Percentiles rank a stretch among this genome's conserved stretches.
These are phyloP conservation scores for Neurospora intermedia DNA, from an alignment of 495 filamentous ascomycete genomes.

Conservation along the genomic window DNA sequence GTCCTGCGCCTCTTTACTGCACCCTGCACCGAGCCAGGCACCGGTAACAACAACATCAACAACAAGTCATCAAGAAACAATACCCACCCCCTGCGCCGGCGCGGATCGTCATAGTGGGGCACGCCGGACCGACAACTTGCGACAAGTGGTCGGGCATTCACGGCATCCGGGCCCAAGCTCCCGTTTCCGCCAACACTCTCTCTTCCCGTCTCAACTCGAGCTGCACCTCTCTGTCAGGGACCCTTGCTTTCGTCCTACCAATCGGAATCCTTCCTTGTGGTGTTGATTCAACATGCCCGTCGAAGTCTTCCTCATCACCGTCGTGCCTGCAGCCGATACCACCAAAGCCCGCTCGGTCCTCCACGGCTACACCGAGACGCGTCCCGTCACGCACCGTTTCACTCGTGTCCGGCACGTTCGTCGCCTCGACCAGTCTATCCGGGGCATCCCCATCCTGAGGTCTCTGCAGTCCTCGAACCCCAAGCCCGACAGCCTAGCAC, in stretches of 20 bases:
- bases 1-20: not conserved
- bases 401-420: slow-evolving; percentile 27
- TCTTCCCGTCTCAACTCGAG: not conserved
- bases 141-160: not conserved
- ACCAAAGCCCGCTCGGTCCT: slow-evolving; percentile 27
- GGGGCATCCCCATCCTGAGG: slow-evolving; percentile 17
- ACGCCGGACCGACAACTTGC: not conserved
- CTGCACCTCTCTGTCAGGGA: not conserved
- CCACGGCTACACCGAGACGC: slow-evolving; percentile 30
- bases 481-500: slow-evolving; percentile 1
- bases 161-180: not conserved
- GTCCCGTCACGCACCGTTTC: slow-evolving; percentile 20
- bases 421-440: slow-evolving; percentile 12
- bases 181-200: not conserved
- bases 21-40: not conserved
- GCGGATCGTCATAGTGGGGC: not conserved
- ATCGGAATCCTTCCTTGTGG: not conserved
- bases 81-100: too few species aligned
- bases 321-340: slow-evolving; percentile 23
- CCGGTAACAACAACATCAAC: not conserved
- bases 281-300: slow-evolving; percentile 17
- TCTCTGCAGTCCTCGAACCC: slow-evolving; percentile 21
- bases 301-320: slow-evolving; percentile 33
- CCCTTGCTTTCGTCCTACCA: not conserved
- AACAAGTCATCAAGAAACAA: not conserved